Evolutionary conservation across 495 filamentous ascomycete genomes (phyloP), one percentile per base, ranked within the genome.

Genomic region (Immersiella caudata): DNA sequence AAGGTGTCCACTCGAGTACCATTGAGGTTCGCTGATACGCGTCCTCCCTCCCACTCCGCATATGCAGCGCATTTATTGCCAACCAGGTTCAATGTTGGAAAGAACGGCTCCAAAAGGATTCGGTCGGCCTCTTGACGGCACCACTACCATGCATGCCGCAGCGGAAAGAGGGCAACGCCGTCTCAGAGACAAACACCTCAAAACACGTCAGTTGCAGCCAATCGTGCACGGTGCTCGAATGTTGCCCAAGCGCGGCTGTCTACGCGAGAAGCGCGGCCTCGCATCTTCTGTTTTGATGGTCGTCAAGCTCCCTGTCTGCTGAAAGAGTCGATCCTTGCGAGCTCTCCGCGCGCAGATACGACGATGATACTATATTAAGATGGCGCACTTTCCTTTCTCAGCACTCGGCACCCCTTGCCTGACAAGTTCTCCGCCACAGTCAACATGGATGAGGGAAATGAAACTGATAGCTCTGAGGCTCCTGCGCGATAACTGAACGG

Each of bases 281-380:
- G 40, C 40, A 12, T 36, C 33, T 36, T 12, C 4, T 46, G 40
- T 46, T 46, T 46, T 46, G 40, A 46, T 22, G 12, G 16, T 27
- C 36, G 11, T 29, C 18, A 18, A 59, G 22, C 35, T 22, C 60
- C 22, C 60, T 46, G 35, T 3, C 60, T 35, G 46, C 24, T 46
- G 36, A 62, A 62, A 62, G 33, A 62, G 46, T 46, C 12, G 21
- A 62, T 35, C 22, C 35, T 25, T n/a, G 24, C 24, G 60, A 62
- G 36, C 60, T 46, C 40, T 46, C 40, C 40, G 11, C 40, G 40
- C 16, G 40, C 40, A 46, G 40, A 46, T 46, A 46, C 40, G 40
- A 46, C 40, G 35, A 24, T 62, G 60, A 62, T 62, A 51, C 60
- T 62, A 50, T 62, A 22, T 33, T 59, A 20, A 33, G 40, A 25